Percentiles rank a stretch among this genome's conserved stretches.
Conservation (phyloP, 768 basidiomycete species). For the Dictyophora rubrovolvata region DNA sequence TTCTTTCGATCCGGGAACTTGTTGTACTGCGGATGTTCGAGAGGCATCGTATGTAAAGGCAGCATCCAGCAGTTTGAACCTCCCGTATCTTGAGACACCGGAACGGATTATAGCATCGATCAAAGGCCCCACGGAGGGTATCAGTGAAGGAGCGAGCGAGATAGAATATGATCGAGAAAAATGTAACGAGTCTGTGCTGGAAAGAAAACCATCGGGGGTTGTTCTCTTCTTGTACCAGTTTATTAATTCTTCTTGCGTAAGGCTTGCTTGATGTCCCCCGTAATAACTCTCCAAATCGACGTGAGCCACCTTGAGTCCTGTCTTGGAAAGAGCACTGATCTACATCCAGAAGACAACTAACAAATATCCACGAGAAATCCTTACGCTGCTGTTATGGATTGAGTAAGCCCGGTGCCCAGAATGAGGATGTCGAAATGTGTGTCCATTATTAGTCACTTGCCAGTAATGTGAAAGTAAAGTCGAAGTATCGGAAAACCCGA, state of each 20-base stretch:
- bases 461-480: not conserved
- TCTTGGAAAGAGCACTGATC: constrained; percentile 75
- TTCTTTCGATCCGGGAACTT: constrained; percentile 85
- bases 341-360: constrained; percentile 3
- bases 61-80: constrained; percentile 72
- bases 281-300: constrained; percentile 80
- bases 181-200: constrained; percentile 22
- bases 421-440: constrained; percentile 29
- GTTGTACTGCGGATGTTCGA: constrained; percentile 31
- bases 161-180: constrained; percentile 73
- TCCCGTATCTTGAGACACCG: constrained; percentile 85
- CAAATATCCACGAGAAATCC: constrained; percentile 20
- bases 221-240: constrained; percentile 47
- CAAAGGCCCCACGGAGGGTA: constrained; percentile 68
- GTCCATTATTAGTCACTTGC: not conserved
- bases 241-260: constrained; percentile 72
- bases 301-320: constrained; percentile 81
- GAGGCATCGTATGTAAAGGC: constrained; percentile 41
- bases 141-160: constrained; percentile 73
- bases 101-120: constrained; percentile 73
- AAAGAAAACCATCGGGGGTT: constrained; percentile 11
- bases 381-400: constrained; percentile 86
- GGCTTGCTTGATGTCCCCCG: constrained; percentile 70
- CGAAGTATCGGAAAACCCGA: not conserved
- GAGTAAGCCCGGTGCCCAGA: constrained; percentile 44